Evolutionary conservation across 2,329 filamentous ascomycete genomes (phyloP), one percentile per base, ranked within the genome.

Genomic region (Tolypocladium pustulatum): DNA sequence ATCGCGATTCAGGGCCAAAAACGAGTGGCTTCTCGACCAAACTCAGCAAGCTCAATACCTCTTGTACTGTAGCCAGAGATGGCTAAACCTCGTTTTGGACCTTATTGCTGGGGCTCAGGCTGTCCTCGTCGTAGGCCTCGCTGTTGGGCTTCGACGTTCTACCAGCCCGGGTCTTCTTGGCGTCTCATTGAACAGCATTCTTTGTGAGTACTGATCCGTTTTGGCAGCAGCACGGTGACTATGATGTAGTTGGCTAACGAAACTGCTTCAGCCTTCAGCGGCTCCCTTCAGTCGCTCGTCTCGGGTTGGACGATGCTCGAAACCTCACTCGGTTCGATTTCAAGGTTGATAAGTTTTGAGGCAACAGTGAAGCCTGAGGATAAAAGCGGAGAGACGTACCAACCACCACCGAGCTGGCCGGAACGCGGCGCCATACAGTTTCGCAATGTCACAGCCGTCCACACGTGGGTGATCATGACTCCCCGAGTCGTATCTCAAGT

Each of bases 41-140:
- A 81, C 80, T 0, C 81, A 84, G 61, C 69, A 73, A 36, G 81
- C 82, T 1, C 80, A 78, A 55, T 85, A 85, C 63, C 72, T 82
- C 2, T 69, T 84, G 7, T 79, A 74, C 57, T 76, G 76, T 36
- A 74, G 82, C 20, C 81, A 85, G 64, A 73, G 79, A 43, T 85
- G 81, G 81, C 67, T 82, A 0, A 75, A 69, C 0, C 66, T 82
- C 2, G 76, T 79, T 1, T 64, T 82, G 4, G 76, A 80, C 59
- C 63, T 80, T 10, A 68, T 79, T 5, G 74, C 78, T 2, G 73
- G 76, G 0, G 73, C 65, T 3, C 70, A 80, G 27, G 77, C 77
- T 0, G 69, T 76, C 3, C 62, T 78, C 13, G 62, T 81, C 6
- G 73, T 81, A n/a, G 67, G 72, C 15, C 66, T 80, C 1, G 73